A percentile compares a stretch with the other conserved stretches of the same genome.
Evolutionary conservation across 2,329 filamentous ascomycete species (phyloP).

Genomic region (Coniochaeta prunicola): DNA sequence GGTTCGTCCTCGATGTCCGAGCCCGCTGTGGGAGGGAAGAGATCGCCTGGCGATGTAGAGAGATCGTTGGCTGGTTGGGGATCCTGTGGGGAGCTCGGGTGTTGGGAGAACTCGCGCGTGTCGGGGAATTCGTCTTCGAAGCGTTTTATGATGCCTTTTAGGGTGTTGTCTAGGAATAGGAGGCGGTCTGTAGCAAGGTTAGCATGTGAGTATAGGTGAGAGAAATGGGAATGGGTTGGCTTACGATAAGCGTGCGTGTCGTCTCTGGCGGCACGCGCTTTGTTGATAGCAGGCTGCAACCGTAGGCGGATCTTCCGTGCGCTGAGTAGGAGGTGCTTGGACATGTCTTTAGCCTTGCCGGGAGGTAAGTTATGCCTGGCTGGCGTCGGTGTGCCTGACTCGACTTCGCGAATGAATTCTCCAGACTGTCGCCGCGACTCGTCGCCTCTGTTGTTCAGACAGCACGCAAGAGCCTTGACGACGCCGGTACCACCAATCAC

Average conservation of each 20-base stretch:
- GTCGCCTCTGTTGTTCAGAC: slow-evolving; percentile 71
- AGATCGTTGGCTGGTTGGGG: slow-evolving; percentile 1
- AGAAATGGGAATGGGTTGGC: slow-evolving; percentile 22
- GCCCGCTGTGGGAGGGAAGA: slow-evolving; percentile 4
- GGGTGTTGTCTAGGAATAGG: slow-evolving; percentile 78
- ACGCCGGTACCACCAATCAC: slow-evolving; percentile 94
- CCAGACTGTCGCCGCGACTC: slow-evolving; percentile 49
- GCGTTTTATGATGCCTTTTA: slow-evolving; percentile 85
- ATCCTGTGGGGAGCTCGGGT: slow-evolving; percentile 17
- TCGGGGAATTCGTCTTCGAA: slow-evolving; percentile 97
- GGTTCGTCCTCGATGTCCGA: slow-evolving; percentile 41
- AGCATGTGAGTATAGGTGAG: slow-evolving; percentile 10
- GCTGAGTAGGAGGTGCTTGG: slow-evolving; percentile 78
- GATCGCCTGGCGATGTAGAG: slow-evolving; percentile 7
- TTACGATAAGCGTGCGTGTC: slow-evolving; percentile 68
- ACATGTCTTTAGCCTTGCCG: slow-evolving; percentile 82
- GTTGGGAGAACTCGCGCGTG: slow-evolving; percentile 47
- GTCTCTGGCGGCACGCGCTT: slow-evolving; percentile 63
- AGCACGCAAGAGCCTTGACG: slow-evolving; percentile 87
- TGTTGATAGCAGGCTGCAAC: slow-evolving; percentile 74
- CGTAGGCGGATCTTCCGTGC: slow-evolving; percentile 82
- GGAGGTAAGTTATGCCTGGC: slow-evolving; percentile 31
- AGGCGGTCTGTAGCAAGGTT: slow-evolving; percentile 53
- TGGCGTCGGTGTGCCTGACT: slow-evolving; percentile 37
- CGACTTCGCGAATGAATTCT: slow-evolving; percentile 45